phyloP scores from a whole-genome alignment of 2,329 filamentous ascomycete genomes.

The Botrytis fragariae region DNA sequence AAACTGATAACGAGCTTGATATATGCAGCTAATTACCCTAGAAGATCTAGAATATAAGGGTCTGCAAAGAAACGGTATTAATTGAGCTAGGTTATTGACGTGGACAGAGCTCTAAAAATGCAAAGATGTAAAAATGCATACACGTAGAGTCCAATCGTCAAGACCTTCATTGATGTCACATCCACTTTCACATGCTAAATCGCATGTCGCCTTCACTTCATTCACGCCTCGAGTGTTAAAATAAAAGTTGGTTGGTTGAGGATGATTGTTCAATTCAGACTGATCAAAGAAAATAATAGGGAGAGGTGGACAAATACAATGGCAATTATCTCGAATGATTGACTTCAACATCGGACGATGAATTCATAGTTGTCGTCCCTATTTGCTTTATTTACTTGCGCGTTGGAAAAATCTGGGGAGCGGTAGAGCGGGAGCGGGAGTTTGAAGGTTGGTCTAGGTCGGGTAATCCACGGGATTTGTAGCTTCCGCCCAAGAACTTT shows the following conservation, averaged over 20 bases:
- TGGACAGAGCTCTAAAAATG: conserved; percentile 12
- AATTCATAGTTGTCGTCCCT: background rate
- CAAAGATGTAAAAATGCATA: background rate
- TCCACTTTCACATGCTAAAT: conserved; percentile 20
- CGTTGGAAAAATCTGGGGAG: background rate
- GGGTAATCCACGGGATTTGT: conserved; percentile 7
- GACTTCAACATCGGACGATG: background rate
- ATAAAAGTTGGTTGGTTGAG: background rate
- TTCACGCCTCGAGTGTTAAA: background rate
- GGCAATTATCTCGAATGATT: background rate
- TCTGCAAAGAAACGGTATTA: background rate
- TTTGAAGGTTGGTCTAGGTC: background rate
- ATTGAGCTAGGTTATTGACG: conserved; percentile 10
- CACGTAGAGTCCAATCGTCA: conserved; percentile 13
- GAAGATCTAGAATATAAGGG: background rate
- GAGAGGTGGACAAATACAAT: background rate
- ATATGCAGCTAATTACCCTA: background rate
- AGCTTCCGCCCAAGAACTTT: background rate
- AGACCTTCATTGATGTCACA: conserved; percentile 9
- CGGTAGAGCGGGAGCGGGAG: background rate
- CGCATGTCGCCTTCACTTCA: background rate
- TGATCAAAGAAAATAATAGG: background rate
- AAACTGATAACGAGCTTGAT: conserved; percentile 10
- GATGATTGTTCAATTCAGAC: background rate
- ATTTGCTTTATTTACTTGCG: background rate